Evolutionary conservation across 139 green algal genomes (phyloP).

Genomic region (Chlamydomonas sphaeroides): DNA sequence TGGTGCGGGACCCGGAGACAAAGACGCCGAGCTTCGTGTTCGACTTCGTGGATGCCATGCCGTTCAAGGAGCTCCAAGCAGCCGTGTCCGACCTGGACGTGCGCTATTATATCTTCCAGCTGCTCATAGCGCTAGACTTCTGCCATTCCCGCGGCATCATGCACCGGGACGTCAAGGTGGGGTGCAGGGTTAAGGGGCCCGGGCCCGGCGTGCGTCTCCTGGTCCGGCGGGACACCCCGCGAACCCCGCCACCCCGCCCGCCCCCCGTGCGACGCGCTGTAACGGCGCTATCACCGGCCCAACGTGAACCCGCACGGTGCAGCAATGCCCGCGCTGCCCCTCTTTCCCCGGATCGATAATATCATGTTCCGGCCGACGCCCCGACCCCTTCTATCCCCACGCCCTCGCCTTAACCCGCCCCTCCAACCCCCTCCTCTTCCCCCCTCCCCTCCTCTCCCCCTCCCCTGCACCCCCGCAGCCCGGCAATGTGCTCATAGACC

Average conservation of each 20-base stretch:
- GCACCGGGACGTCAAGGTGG: slow-evolving; percentile 82
- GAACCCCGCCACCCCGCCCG: too few relatives aligned
- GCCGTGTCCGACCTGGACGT: slow-evolving; percentile 95
- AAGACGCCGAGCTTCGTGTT: slow-evolving; percentile 98
- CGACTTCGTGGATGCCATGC: slow-evolving; percentile 84
- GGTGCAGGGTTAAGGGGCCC: too few relatives aligned
- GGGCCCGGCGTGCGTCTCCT: too few relatives aligned
- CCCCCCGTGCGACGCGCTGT: too few relatives aligned
- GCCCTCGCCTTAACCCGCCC: background rate
- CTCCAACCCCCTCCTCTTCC: background rate
- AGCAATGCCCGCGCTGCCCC: too few relatives aligned
- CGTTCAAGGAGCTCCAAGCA: slow-evolving; percentile 87
- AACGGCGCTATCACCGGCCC: too few relatives aligned
- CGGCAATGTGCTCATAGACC: slow-evolving; percentile 96
- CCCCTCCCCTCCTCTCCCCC: background rate
- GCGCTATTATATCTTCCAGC: slow-evolving; percentile 95
- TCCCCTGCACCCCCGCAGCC: slow-evolving; percentile 46
- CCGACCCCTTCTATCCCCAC: too few relatives aligned
- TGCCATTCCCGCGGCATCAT: slow-evolving; percentile 93
- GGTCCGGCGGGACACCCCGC: too few relatives aligned
- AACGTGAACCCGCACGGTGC: too few relatives aligned
- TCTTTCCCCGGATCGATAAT: too few relatives aligned
- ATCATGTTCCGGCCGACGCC: too few relatives aligned
- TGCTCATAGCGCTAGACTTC: slow-evolving; percentile 96
- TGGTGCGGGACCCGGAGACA: slow-evolving; percentile 93